These are phyloP conservation scores for Aspergillus aculeatinus DNA, from an alignment of 2,329 filamentous ascomycete species.

Conservation along the genomic window DNA sequence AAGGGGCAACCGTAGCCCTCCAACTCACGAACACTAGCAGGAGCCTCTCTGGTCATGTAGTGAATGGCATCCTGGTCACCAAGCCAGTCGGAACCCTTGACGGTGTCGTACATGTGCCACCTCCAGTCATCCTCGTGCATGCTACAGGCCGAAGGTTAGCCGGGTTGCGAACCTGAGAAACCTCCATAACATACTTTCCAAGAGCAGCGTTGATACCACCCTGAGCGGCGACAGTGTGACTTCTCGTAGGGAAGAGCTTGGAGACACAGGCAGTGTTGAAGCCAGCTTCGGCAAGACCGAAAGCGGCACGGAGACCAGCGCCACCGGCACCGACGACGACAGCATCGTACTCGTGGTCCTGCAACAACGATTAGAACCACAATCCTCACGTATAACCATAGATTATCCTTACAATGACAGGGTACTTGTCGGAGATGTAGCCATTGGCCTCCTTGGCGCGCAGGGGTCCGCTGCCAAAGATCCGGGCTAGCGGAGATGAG, in stretches of 20 bases:
- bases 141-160: conserved; percentile 51
- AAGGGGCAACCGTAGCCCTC: conserved; percentile 98
- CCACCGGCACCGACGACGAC: conserved; percentile 72
- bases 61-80: conserved; percentile 97
- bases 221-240: conserved; percentile 66
- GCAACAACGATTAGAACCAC: conserved; percentile 24
- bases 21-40: conserved; percentile 86
- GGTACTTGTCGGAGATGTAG: conserved; percentile 85
- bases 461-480: conserved; percentile 81
- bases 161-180: conserved; percentile 7
- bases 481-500: conserved; percentile 60
- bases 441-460: conserved; percentile 91
- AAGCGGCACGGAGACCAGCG: conserved; percentile 62
- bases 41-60: conserved; percentile 96
- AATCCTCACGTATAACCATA: not conserved
- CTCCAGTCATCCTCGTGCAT: conserved; percentile 99
- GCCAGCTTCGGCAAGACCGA: conserved; percentile 63
- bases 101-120: conserved; percentile 99
- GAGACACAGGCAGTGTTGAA: conserved; percentile 66
- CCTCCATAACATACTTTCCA: conserved; percentile 38
- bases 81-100: conserved; percentile 96
- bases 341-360: conserved; percentile 99
- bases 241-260: conserved; percentile 64
- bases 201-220: conserved; percentile 58
- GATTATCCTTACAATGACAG: conserved; percentile 74